Conservation (phyloP, 129 eudicot genomes). For the Scalesia atractyloides region DNA sequence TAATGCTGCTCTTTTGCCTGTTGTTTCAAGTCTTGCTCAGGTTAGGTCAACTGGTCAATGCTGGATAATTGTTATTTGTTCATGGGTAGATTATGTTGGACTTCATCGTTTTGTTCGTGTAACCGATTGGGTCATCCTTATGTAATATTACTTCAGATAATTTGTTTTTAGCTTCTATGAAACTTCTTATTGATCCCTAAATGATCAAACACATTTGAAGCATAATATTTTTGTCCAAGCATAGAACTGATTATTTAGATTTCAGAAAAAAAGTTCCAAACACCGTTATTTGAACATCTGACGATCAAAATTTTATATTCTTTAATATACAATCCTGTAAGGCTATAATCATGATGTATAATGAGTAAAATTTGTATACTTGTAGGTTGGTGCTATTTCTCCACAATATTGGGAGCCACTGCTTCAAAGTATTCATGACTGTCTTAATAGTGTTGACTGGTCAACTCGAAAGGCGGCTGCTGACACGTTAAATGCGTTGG, state of each 20-base stretch:
- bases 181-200: no score
- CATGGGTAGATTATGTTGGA: background rate
- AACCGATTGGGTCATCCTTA: no score
- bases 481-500: constrained; percentile 70
- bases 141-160: background rate
- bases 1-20: constrained; percentile 75
- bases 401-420: constrained; percentile 70
- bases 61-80: background rate
- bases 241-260: background rate
- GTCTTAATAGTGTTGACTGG: constrained; percentile 86
- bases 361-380: constrained; percentile 2
- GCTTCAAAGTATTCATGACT: constrained; percentile 78
- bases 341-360: background rate
- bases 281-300: background rate
- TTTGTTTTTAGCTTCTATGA: no score
- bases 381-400: constrained; percentile 86
- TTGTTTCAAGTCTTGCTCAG: constrained; percentile 83
- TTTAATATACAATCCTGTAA: background rate
- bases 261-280: background rate
- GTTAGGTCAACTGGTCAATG: constrained; percentile 33
- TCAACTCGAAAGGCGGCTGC: constrained; percentile 99
- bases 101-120: no score
- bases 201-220: no score
- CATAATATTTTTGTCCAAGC: no score
- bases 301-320: background rate